Evolutionary conservation across 2,329 filamentous ascomycete species (phyloP), one percentile per base, ranked within the genome.

Genomic region (Plectosphaerella plurivora): DNA sequence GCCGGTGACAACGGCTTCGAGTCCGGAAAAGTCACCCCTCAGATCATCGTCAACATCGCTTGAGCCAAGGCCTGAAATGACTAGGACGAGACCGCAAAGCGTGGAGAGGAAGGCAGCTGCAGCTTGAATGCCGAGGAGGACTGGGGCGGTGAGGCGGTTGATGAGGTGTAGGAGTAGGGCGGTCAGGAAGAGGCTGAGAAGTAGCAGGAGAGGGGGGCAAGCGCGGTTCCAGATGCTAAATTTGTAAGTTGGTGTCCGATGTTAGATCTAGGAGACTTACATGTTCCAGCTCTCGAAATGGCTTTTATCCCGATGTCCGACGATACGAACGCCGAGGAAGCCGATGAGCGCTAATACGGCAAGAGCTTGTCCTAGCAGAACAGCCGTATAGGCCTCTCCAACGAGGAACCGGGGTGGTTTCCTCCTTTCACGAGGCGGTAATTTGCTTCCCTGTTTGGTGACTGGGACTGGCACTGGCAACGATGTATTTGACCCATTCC

Each of bases 281-380:
- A 37, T 41, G 20, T 49, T 49, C 47, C 47, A 49, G 15, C 47
- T 49, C 11, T 49, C 47, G 20, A 41, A 49, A 10, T 37, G 35
- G 2, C 12, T 24, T 4, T 24, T 22, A 16, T 49, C 47, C 7
- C 20, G 22, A 18, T 49, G 33, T 20, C 37, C 47, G 3, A 49
- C 47, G 12, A 39, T 39, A 14, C 47, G 24, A 10, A 37, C 36
- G 14, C 18, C 47, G 18, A 49, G 20, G 5, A 49, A 39, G 5
- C 47, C 47, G 24, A 49, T 24, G 5, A 24, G 33, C 6, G 18
- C 35, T 6, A 49, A 35, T 10, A 49, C 22, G 12, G 11, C 35
- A n/a, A 49, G 22, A 16, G 35, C 18, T 35, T 49, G 47, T 14
- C 20, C 28, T 20, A 49, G 36, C 15, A 49, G 35, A 20, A 49